These are phyloP conservation scores for Lodderomyces pseudojiufengensis DNA, from an alignment of 1,139 yeast genomes.

Conservation along the genomic window DNA sequence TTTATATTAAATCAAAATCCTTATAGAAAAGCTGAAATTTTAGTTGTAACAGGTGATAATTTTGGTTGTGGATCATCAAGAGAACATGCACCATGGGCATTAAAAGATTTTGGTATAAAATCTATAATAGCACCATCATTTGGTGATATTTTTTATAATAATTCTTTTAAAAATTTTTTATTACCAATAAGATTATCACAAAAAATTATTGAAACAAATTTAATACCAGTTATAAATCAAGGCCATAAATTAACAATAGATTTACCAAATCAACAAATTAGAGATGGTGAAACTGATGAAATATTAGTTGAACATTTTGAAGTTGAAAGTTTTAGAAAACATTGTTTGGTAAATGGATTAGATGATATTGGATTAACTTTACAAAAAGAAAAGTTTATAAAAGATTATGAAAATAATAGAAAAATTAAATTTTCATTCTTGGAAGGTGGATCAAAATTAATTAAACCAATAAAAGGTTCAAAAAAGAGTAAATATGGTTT, in stretches of 20 bases:
- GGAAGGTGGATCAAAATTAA: slow-evolving; percentile 74
- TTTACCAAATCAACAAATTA: slow-evolving; percentile 79
- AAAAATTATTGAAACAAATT: slow-evolving; percentile 62
- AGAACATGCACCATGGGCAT: slow-evolving; percentile 99
- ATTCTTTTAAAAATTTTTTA: slow-evolving; percentile 92
- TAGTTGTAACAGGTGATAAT: slow-evolving; percentile 92
- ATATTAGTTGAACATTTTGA: slow-evolving; percentile 80
- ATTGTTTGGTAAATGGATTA: slow-evolving; percentile 88
- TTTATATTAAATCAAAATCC: slow-evolving; percentile 85
- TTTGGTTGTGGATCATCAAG: slow-evolving; percentile 99
- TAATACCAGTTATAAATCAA: slow-evolving; percentile 73
- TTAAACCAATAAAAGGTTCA: slow-evolving; percentile 65
- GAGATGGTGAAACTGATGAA: slow-evolving; percentile 61
- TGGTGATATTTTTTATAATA: slow-evolving; percentile 96
- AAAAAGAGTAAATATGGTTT: slow-evolving; percentile 69
- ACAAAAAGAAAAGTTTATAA: slow-evolving; percentile 78
- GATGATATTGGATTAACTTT: slow-evolving; percentile 96
- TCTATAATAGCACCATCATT: slow-evolving; percentile 96
- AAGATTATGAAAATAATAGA: slow-evolving; percentile 71
- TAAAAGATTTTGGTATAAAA: slow-evolving; percentile 93
- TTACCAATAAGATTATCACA: slow-evolving; percentile 86
- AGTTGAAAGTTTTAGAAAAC: slow-evolving; percentile 88
- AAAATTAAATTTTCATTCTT: slow-evolving; percentile 80
- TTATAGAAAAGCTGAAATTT: slow-evolving; percentile 71
- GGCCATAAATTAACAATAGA: slow-evolving; percentile 77